These are phyloP conservation scores for Juncus effusus DNA, from an alignment of 176 grass and related monocot species.

Conservation along the genomic window DNA sequence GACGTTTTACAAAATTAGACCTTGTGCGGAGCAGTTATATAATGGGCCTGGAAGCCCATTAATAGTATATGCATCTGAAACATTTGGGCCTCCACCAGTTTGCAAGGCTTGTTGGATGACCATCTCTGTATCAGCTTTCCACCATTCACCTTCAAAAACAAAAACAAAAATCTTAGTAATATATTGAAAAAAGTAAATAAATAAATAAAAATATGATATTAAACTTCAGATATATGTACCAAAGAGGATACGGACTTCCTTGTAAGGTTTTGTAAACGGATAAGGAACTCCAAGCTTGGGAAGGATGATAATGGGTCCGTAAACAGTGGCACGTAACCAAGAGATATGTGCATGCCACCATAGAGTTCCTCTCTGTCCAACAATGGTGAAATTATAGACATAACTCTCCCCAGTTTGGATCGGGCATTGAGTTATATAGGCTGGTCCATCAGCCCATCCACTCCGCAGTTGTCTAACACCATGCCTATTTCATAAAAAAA, in stretches of 20 bases:
- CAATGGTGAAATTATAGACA: conserved; percentile 46
- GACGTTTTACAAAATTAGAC: conserved; percentile 2
- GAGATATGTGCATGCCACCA: conserved; percentile 72
- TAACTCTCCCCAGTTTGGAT: conserved; percentile 57
- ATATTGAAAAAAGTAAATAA: background rate
- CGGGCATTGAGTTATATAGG: conserved; percentile 81
- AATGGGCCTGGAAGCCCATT: conserved; percentile 55
- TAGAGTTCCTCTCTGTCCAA: conserved; percentile 61
- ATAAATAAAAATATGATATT: background rate
- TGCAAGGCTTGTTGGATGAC: conserved; percentile 54
- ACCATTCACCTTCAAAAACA: conserved; percentile 52
- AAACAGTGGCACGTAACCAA: conserved; percentile 54
- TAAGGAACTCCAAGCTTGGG: conserved; percentile 59
- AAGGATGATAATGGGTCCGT: conserved; percentile 78
- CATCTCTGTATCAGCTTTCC: conserved; percentile 47
- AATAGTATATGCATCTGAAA: conserved; percentile 65
- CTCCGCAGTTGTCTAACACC: conserved; percentile 63
- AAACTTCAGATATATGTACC: conserved; percentile 26
- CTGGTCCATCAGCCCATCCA: conserved; percentile 71
- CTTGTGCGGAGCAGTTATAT: conserved; percentile 53
- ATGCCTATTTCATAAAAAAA: conserved; percentile 37
- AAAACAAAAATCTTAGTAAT: background rate
- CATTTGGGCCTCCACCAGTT: conserved; percentile 56
- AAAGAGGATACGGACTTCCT: conserved; percentile 51
- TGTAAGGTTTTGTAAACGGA: conserved; percentile 55